phyloP scores from a whole-genome alignment of 768 basidiomycete genomes.

The Panellus pusillus region DNA sequence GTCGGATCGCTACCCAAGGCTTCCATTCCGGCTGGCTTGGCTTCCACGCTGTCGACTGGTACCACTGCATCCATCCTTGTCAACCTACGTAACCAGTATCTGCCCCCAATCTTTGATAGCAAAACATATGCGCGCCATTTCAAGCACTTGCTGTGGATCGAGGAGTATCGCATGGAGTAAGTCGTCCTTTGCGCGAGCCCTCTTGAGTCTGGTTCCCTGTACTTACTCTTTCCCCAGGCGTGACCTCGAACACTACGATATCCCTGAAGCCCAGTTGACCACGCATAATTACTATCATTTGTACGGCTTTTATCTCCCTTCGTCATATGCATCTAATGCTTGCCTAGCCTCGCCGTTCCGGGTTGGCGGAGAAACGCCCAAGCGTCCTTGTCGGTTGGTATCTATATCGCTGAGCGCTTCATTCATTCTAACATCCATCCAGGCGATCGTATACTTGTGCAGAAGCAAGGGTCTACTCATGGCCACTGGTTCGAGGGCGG shows the following conservation, averaged over 20 bases:
- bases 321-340: neutral
- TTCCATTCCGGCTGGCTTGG: slow-evolving; percentile 37
- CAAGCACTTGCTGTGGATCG: slow-evolving; percentile 55
- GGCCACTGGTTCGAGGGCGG: slow-evolving; percentile 60
- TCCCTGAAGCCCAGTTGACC: slow-evolving; percentile 34
- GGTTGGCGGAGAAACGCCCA: slow-evolving; percentile 58
- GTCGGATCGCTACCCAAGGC: slow-evolving; percentile 38
- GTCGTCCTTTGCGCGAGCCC: slow-evolving; percentile 3
- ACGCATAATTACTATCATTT: slow-evolving; percentile 34
- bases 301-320: slow-evolving; percentile 30
- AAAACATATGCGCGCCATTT: slow-evolving; percentile 46
- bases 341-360: slow-evolving; percentile 43
- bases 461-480: slow-evolving; percentile 34
- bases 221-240: slow-evolving; percentile 28
- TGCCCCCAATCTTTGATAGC: slow-evolving; percentile 41
- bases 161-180: slow-evolving; percentile 45
- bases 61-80: slow-evolving; percentile 29
- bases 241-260: slow-evolving; percentile 40
- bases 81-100: slow-evolving; percentile 32
- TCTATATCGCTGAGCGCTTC: neutral
- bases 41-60: slow-evolving; percentile 31
- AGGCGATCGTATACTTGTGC: slow-evolving; percentile 59
- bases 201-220: neutral
- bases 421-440: neutral
- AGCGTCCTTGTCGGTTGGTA: slow-evolving; percentile 54